Percentiles rank a stretch among this genome's conserved stretches.
Conservation (phyloP, 2,329 filamentous ascomycete species). For the Nothophaeocryptopus gaeumannii region DNA sequence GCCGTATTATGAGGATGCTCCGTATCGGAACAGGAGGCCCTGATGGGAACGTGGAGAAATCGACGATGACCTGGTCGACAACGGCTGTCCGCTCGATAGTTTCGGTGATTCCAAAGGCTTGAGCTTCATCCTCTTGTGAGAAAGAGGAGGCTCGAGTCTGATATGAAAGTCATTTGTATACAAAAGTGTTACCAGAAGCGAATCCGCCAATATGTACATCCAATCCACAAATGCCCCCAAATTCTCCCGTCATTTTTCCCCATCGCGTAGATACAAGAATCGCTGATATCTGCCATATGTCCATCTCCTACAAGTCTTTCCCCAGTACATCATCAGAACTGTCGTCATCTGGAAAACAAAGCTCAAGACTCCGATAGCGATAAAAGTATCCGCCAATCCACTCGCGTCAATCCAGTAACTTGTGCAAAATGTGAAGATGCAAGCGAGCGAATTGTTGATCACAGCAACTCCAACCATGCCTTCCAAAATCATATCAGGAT, state of each 20-base stretch:
- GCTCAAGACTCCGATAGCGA: constrained; percentile 52
- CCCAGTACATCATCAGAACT: constrained; percentile 55
- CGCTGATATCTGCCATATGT: constrained; percentile 37
- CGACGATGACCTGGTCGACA: too few species aligned
- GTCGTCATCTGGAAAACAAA: constrained; percentile 53
- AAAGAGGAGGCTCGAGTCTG: too few species aligned
- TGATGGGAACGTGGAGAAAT: too few species aligned
- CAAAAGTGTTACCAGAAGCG: too few species aligned
- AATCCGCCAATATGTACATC: not conserved
- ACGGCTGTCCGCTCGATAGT: too few species aligned
- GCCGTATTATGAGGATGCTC: too few species aligned
- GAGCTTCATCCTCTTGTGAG: too few species aligned
- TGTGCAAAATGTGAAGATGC: constrained; percentile 52
- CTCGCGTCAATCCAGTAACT: constrained; percentile 48
- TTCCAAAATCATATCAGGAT: constrained; percentile 57
- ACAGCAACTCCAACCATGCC: constrained; percentile 59
- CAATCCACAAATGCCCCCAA: not conserved
- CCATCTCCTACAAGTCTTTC: constrained; percentile 50
- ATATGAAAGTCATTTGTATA: too few species aligned
- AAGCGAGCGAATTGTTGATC: constrained; percentile 56
- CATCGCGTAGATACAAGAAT: constrained; percentile 28
- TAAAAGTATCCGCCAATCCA: constrained; percentile 49
- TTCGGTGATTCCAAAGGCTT: too few species aligned
- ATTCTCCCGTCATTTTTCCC: constrained; percentile 16
- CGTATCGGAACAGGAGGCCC: too few species aligned